A percentile compares a stretch with the other conserved stretches of the same genome.
These are phyloP conservation scores for Teunomyces funiuensis DNA, from an alignment of 805 yeast species.

Conservation along the genomic window DNA sequence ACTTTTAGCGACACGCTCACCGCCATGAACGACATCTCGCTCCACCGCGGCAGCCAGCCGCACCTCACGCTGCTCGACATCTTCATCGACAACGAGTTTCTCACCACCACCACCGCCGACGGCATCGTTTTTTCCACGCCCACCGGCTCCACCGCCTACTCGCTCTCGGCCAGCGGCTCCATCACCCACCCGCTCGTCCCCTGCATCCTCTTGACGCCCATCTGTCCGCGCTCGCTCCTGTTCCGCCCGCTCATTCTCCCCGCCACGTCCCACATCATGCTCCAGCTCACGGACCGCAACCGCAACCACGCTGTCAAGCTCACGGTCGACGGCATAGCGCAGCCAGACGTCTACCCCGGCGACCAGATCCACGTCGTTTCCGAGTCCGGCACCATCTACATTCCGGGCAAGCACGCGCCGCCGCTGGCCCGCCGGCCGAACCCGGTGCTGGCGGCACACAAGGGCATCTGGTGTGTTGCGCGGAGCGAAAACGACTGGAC, in stretches of 20 bases:
- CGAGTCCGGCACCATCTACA: slow-evolving; percentile 53
- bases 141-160: slow-evolving; percentile 94
- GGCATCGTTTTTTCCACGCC: slow-evolving; percentile 87
- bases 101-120: slow-evolving; percentile 90
- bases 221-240: slow-evolving; percentile 88
- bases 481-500: slow-evolving; percentile 89
- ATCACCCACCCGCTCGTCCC: slow-evolving; percentile 88
- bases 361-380: slow-evolving; percentile 76
- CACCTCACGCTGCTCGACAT: slow-evolving; percentile 82
- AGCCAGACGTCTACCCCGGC: slow-evolving; percentile 64
- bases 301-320: slow-evolving; percentile 48
- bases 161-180: slow-evolving; percentile 87
- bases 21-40: slow-evolving; percentile 89
- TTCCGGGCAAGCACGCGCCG: slow-evolving; percentile 53
- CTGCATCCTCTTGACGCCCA: slow-evolving; percentile 80
- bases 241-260: slow-evolving; percentile 88
- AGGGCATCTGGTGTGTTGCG: slow-evolving; percentile 87
- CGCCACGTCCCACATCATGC: slow-evolving; percentile 67
- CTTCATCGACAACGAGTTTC: slow-evolving; percentile 76
- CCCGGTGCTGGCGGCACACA: not conserved
- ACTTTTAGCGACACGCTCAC: too few relatives aligned
- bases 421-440: slow-evolving; percentile 13
- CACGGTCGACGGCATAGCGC: slow-evolving; percentile 83
- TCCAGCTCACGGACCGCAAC: slow-evolving; percentile 51
- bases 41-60: slow-evolving; percentile 88